Conservation (phyloP, 2,329 filamentous ascomycete genomes). For the Sporothrix pseudoabietina region DNA sequence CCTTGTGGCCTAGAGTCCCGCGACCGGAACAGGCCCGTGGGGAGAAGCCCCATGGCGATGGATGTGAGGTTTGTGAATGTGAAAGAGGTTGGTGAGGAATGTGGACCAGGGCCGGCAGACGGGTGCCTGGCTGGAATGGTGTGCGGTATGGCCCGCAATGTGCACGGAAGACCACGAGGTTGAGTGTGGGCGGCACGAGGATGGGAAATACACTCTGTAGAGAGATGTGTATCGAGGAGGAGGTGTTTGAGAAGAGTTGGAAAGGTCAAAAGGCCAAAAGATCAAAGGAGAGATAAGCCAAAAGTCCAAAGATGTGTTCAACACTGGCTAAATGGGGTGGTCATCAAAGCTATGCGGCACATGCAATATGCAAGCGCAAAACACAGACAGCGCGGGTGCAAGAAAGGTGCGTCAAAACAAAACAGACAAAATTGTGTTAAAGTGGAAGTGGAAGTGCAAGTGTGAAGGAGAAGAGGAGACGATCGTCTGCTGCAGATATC, state of each 20-base stretch:
- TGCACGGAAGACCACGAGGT: not conserved
- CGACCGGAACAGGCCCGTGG: conserved; percentile 45
- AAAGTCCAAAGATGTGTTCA: not conserved
- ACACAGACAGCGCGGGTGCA: not conserved
- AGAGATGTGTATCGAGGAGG: not conserved
- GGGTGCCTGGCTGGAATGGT: conserved; percentile 23
- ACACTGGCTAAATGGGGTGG: not conserved
- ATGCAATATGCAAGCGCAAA: not conserved
- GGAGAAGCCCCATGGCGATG: conserved; percentile 52
- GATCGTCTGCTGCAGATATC: conserved; percentile 23
- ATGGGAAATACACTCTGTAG: not conserved
- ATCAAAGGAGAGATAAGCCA: not conserved
- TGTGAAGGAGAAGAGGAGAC: not conserved
- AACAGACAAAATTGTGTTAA: not conserved
- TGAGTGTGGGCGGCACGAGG: not conserved
- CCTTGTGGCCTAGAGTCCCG: conserved; percentile 47
- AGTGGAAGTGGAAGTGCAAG: not conserved
- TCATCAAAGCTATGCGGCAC: not conserved
- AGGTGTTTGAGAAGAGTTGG: not conserved
- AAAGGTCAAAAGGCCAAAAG: not conserved
- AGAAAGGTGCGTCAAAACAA: not conserved
- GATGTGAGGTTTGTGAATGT: not conserved
- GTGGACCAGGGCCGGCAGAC: not conserved
- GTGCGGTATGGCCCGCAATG: conserved; percentile 21
- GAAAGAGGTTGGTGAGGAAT: not conserved